Evolutionary conservation across 768 basidiomycete species (phyloP).

Genomic region (Scleroderma bovista): DNA sequence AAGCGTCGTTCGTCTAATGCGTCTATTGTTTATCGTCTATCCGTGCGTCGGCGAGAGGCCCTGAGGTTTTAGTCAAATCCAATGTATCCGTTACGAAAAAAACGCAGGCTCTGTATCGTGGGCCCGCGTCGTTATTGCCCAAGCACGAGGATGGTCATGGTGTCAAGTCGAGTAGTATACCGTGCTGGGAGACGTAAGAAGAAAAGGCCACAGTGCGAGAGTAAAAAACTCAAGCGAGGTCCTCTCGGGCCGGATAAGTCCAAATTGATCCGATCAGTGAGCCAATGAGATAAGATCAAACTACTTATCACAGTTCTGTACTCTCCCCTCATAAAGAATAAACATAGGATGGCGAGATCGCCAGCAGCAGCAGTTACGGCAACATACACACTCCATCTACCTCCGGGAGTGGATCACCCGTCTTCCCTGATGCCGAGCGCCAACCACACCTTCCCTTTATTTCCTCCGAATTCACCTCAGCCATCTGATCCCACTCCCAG

Average conservation of each 20-base stretch:
- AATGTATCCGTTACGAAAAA: slow-evolving; percentile 6
- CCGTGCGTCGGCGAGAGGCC: neutral
- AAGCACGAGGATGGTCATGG: slow-evolving; percentile 43
- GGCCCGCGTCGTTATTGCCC: slow-evolving; percentile 47
- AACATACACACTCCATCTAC: neutral
- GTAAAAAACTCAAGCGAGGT: too few species aligned
- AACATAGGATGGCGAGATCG: too few species aligned
- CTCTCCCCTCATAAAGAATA: too few species aligned
- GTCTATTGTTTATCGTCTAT: slow-evolving; percentile 12
- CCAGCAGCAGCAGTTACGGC: neutral
- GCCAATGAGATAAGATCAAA: too few species aligned
- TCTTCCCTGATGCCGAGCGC: neutral
- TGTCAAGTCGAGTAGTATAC: neutral
- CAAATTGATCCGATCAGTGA: too few species aligned
- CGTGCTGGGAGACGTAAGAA: neutral
- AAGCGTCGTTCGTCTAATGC: neutral
- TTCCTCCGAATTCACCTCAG: neutral
- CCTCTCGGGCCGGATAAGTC: too few species aligned
- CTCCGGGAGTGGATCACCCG: neutral
- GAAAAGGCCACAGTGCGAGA: neutral
- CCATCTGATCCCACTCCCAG: neutral
- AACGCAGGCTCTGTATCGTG: slow-evolving; percentile 15
- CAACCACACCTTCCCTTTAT: neutral
- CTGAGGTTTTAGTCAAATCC: too few species aligned
- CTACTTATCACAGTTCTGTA: too few species aligned